Evolutionary conservation across 83 land plant genomes (phyloP).

Genomic region (Picea abies): DNA sequence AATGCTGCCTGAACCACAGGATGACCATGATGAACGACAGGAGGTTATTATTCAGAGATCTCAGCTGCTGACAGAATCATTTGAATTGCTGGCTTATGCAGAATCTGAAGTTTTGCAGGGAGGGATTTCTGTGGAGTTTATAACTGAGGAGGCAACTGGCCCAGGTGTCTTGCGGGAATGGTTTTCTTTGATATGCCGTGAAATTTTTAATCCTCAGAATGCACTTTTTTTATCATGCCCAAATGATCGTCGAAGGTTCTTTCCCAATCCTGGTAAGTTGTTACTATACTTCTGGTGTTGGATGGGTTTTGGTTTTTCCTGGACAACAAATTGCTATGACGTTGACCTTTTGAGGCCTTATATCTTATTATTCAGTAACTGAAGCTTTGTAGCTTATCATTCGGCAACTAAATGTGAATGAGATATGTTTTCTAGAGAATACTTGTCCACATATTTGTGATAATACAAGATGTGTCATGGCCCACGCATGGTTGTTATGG

Average conservation of each 20-base stretch:
- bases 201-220: conserved; percentile 81
- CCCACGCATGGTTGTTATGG: background rate
- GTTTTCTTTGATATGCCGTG: conserved; percentile 91
- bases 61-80: conserved; percentile 76
- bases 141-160: conserved; percentile 95
- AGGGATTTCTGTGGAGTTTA: conserved; percentile 89
- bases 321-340: background rate
- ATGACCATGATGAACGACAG: conserved; percentile 87
- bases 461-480: background rate
- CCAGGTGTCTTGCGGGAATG: conserved; percentile 97
- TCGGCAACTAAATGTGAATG: too few relatives aligned
- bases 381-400: too few relatives aligned
- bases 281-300: background rate
- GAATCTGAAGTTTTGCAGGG: conserved; percentile 57
- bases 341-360: background rate
- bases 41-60: conserved; percentile 87
- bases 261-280: conserved; percentile 87
- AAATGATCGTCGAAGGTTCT: conserved; percentile 82
- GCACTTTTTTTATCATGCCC: conserved; percentile 86
- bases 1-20: conserved; percentile 89
- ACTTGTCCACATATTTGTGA: background rate
- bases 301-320: background rate
- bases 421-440: background rate
- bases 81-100: conserved; percentile 68
- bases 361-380: background rate